Conservation (phyloP, 495 filamentous ascomycete species). For the Neurospora sp. region DNA sequence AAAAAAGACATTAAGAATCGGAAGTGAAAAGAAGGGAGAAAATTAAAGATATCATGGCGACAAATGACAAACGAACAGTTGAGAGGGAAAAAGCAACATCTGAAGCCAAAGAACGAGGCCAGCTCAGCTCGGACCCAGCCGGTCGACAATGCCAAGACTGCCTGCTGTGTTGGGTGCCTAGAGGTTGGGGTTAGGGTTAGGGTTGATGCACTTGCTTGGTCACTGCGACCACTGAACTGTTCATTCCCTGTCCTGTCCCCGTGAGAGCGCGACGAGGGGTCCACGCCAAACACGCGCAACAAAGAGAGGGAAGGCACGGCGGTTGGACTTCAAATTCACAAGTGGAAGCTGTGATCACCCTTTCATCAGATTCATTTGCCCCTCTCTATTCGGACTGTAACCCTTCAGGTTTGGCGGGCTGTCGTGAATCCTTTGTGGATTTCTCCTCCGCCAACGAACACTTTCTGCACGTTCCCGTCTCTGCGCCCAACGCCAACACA, state of each 20-base stretch:
- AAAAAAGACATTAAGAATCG: not conserved
- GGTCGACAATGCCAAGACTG: not conserved
- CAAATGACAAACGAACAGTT: not conserved
- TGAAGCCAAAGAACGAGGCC: not conserved
- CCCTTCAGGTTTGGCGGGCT: no score
- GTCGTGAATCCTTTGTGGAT: not conserved
- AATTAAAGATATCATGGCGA: not conserved
- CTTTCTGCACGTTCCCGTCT: not conserved
- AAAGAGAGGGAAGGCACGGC: not conserved
- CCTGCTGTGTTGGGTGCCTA: not conserved
- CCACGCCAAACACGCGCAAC: not conserved
- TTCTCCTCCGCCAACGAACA: not conserved
- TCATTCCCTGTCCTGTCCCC: conserved; percentile 5
- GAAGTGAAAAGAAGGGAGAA: not conserved
- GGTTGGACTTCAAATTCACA: not conserved
- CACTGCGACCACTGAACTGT: not conserved
- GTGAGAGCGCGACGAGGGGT: not conserved
- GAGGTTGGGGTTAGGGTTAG: conserved; percentile 10
- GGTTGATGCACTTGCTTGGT: not conserved
- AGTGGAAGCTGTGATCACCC: not conserved
- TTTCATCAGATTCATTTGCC: no score
- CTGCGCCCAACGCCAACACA: not conserved
- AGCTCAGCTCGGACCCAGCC: not conserved
- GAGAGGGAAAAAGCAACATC: not conserved
- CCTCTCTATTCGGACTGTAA: no score